Base-by-base conservation (phyloP, 495 filamentous ascomycete genomes). In the Terfezia boudieri region DNA sequence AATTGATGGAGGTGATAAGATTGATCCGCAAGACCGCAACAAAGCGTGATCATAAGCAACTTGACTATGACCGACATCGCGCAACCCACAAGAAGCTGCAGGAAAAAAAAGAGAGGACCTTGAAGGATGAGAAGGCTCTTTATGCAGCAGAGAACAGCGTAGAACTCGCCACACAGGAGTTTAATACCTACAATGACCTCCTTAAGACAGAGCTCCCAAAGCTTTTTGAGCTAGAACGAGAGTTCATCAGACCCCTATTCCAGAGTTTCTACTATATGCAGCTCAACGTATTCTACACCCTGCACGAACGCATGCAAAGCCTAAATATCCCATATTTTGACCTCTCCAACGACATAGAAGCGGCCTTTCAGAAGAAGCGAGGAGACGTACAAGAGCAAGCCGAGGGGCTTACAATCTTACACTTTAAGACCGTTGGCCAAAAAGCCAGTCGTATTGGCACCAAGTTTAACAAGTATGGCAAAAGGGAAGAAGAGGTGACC, bases 181-280 rank as follows among this genome's bases (percentile, higher is more conserved):
- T 80, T 71, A 86, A 95, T 64, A 85, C 87, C 69, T 95, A 86
- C 73, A 99, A 99, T 67, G 85, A 95, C 59, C 71, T 99, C 22
- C 75, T 99, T 43, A 96, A 96, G 69, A 82, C 88, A 8, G 90
- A 99, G 68, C 74, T 99, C 43, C 92, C 90, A 36, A 86, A 87
- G 66, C 74, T 99, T 6, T 99, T 99, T 69, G 61, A 67, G 17
- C 77, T 96, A n/a, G 92, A 96, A 67, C 76, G 85, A 55, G 84
- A 99, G 65, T 96, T 99, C 69, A 99, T 99, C 67, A 81, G 82
- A 55, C 90, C 90, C 12, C 75, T 99, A 8, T 99, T 99, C 74
- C 92, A 95, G 62, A 93, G 86, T 36, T 99, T 96, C 72, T 99
- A 99, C 70, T 99, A 99, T 73, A 96, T 99, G 92, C 90, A 99